phyloP scores from a whole-genome alignment of 2,329 filamentous ascomycete genomes.

The Diplocarpon mali region DNA sequence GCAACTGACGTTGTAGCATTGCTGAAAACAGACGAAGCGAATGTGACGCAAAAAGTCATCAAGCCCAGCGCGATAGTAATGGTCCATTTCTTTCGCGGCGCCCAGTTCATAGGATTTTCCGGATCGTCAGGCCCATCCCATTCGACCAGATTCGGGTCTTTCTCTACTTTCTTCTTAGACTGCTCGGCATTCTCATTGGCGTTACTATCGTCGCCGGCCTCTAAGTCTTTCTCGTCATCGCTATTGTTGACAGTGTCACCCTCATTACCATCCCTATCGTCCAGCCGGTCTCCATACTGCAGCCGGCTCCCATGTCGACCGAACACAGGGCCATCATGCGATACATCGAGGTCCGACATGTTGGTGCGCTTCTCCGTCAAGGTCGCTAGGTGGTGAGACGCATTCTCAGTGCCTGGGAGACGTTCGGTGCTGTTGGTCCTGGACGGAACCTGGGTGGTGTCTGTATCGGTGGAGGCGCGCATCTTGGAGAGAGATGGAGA shows the following conservation, averaged over 20 bases:
- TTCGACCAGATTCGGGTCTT: background rate
- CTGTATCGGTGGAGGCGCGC: background rate
- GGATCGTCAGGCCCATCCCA: constrained; percentile 21
- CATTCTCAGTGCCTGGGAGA: background rate
- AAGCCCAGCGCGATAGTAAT: constrained; percentile 18
- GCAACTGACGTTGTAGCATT: constrained; percentile 17
- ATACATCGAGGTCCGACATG: background rate
- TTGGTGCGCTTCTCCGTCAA: constrained; percentile 2
- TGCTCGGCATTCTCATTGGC: background rate
- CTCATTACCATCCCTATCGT: background rate
- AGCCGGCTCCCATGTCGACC: background rate
- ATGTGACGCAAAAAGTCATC: constrained; percentile 19
- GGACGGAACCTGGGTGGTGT: constrained; percentile 1
- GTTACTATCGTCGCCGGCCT: too few species aligned
- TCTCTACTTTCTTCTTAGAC: background rate
- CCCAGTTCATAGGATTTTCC: constrained; percentile 21
- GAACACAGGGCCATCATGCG: background rate
- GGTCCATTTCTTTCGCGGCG: constrained; percentile 18
- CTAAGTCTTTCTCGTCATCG: background rate
- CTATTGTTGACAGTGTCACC: background rate
- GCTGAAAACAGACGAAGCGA: constrained; percentile 22
- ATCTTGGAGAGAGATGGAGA: too few species aligned
- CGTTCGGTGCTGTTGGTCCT: constrained; percentile 1
- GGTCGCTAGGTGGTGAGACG: background rate
- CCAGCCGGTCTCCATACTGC: background rate